A percentile compares a stretch with the other conserved stretches of the same genome.
These are phyloP conservation scores for Pueraria montana DNA, from an alignment of 306 rosid species.

Conservation along the genomic window DNA sequence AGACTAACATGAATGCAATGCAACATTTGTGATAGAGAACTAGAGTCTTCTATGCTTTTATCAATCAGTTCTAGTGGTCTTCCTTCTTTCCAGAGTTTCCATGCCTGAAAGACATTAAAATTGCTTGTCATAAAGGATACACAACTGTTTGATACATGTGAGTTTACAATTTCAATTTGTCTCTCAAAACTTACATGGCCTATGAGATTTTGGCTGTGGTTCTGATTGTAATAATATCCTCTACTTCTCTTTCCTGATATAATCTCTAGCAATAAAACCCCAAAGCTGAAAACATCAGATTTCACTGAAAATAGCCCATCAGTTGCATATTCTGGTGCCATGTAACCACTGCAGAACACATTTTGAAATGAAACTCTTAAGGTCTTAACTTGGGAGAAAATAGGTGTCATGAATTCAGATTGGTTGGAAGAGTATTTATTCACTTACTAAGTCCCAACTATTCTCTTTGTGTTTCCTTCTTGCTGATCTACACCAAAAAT, in stretches of 20 bases:
- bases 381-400: neutral
- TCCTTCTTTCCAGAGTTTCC: conserved; percentile 72
- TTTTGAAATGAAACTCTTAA: conserved; percentile 13
- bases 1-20: conserved; percentile 73
- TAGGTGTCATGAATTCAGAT: neutral
- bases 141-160: neutral
- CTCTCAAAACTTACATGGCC: conserved; percentile 62
- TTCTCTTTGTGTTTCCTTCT: conserved; percentile 71
- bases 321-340: conserved; percentile 78
- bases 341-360: conserved; percentile 59
- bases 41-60: conserved; percentile 46
- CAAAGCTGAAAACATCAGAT: conserved; percentile 61
- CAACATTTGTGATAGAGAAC: conserved; percentile 49
- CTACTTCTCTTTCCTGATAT: conserved; percentile 65
- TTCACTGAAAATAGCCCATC: conserved; percentile 68
- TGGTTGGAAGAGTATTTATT: neutral
- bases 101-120: conserved; percentile 59
- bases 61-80: conserved; percentile 60
- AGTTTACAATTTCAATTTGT: neutral
- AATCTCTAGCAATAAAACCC: conserved; percentile 65
- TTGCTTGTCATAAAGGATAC: conserved; percentile 11
- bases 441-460: conserved; percentile 78
- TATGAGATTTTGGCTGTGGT: conserved; percentile 60
- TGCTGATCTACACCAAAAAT: conserved; percentile 66
- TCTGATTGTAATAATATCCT: conserved; percentile 57